These are phyloP conservation scores for Phaeosphaeriaceae sp. DNA, from an alignment of 2,329 filamentous ascomycete species.

Conservation along the genomic window DNA sequence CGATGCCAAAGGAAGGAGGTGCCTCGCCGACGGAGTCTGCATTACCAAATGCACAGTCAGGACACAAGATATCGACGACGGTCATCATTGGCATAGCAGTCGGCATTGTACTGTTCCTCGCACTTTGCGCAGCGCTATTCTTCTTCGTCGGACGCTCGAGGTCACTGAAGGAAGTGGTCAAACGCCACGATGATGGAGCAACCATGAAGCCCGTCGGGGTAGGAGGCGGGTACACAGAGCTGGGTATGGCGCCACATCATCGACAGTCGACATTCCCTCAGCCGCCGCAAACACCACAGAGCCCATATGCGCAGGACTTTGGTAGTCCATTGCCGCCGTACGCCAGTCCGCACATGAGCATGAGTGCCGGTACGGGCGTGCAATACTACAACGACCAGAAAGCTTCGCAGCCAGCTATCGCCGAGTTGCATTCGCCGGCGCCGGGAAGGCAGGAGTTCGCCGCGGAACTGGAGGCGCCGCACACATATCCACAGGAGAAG, in stretches of 20 bases:
- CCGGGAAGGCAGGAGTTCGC: constrained; percentile 28
- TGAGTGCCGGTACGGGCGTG: background rate
- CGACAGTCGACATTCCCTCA: background rate
- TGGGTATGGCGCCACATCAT: background rate
- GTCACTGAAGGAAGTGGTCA: constrained; percentile 33
- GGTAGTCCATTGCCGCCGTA: constrained; percentile 1
- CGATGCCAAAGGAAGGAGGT: constrained; percentile 48
- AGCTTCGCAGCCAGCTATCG: constrained; percentile 8
- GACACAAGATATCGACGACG: constrained; percentile 43
- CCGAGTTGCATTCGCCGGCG: constrained; percentile 32
- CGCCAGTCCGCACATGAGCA: background rate
- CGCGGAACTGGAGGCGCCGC: constrained; percentile 34
- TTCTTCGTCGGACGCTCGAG: constrained; percentile 67
- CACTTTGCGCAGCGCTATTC: constrained; percentile 65
- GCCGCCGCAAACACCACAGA: constrained; percentile 4
- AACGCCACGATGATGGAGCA: background rate
- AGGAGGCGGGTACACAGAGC: constrained; percentile 1
- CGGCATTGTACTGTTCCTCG: constrained; percentile 67
- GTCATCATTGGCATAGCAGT: constrained; percentile 64
- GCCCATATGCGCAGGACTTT: background rate
- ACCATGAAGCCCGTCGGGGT: constrained; percentile 2
- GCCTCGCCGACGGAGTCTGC: constrained; percentile 19
- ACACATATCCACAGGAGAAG: constrained; percentile 6
- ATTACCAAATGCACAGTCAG: constrained; percentile 2
- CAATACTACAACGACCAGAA: constrained; percentile 1